Evolutionary conservation across 1,284 basidiomycete genomes (phyloP), one percentile per base, ranked within the genome.

Genomic region (Butyriboletus appendiculatus): DNA sequence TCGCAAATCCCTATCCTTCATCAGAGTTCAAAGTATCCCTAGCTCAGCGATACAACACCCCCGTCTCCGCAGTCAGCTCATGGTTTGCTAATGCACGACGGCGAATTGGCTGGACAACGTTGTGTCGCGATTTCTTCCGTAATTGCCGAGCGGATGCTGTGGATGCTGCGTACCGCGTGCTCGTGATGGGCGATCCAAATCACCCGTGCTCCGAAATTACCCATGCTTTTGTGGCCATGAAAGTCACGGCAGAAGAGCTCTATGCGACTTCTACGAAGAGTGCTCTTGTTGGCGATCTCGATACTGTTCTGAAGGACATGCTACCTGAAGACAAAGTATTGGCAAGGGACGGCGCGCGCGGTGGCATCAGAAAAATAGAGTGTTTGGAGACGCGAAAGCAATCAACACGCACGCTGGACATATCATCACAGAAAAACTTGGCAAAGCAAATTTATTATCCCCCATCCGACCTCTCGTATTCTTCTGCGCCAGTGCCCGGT

Each of bases 1-100:
- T 81, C 2, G 71, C 77, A 44, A 73, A 81, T 40, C 81, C 81
- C 0, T 84, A 81, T 45, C 80, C 80, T 0, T 59, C 75, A 0
- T 60, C 59, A 5, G 46, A 60, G 0, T 22, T 67, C 0, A 75
- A 75, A 33, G 55, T 62, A 10, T 37, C 44, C 0, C 64, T 81
- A 9, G 62, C 73, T 0, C 45, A 38, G 0, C 48, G 48, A 1
- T 59, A 72, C 0, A 58, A 62, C 1, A 20, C 68, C 0, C 14
- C 30, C 30, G 11, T 69, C 0, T 73, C 71, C 32, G 68, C 74
- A 5, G 59, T 83, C 18, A 73, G 74, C 49, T 62, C 66, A 0
- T 83, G 80, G 81, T 83, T 83, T 42, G 60, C 68, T 11, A 75
- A 76, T 30, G 67, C 67, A 2, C 68, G 81, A 0, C 70, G 74